Evolutionary conservation across 1,284 basidiomycete species (phyloP), one percentile per base, ranked within the genome.

Genomic region (Sanghuangporus baumii): DNA sequence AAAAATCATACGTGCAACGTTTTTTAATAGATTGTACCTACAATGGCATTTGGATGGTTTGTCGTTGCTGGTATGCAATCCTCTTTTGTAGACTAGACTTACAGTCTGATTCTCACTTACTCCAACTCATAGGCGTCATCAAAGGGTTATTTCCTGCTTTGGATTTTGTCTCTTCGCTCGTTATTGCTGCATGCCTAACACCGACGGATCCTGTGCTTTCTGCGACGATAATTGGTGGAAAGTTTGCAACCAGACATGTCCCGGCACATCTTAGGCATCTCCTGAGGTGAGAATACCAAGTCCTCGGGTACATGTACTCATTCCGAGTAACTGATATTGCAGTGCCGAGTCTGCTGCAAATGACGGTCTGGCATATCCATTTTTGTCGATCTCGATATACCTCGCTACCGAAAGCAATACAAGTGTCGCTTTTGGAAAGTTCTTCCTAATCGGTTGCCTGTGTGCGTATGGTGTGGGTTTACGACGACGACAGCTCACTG

Each of bases 361-460:
- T 71, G 88, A 91, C 69, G 93, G 93, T 2, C 81, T 93, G 5
- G 96, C 96, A 1, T 98, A 96, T 73, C 96, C 95, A 0, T 98
- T 98, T 73, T 80, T 98, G 54, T 83, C 88, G 66, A 84, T 98
- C 58, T 87, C 95, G 1, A 82, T 98, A 14, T 98, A 96, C 72
- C 81, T 98, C 38, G 89, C 88, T 0, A 73, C 94, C 2, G 90
- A 94, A 67, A 68, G 76, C 0, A 86, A 89, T 7, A 79, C 78
- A 1, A 76, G 81, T 1, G 80, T 83, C 41, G 91, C 91, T 0
- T 78, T 94, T 20, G 87, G 77, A 3, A 81, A 89, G 66, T 92
- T 91, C 93, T 82, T 96, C 67, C 80, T 94, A 55, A 76, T 94
- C 59, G 90, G 91, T 7, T 92, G 90, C 84, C 74, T 91, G 47